These are phyloP conservation scores for Claviceps fusiformis DNA, from an alignment of 2,329 filamentous ascomycete species.

Conservation along the genomic window DNA sequence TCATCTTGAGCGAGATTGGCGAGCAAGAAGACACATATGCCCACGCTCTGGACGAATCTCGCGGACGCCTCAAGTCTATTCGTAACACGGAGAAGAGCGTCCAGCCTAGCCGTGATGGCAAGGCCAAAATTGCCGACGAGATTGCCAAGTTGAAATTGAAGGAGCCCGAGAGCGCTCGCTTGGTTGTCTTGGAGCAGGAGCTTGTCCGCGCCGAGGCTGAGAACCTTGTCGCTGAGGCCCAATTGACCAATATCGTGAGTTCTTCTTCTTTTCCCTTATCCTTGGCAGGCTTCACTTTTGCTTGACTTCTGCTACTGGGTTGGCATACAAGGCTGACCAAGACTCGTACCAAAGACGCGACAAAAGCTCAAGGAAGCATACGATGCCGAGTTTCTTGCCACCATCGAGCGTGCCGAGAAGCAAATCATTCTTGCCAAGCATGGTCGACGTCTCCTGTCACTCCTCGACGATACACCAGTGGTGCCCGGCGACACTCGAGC, in stretches of 20 bases:
- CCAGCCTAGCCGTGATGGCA: constrained; percentile 78
- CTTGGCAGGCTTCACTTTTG: neutral
- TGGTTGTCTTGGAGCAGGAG: constrained; percentile 87
- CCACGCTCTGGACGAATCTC: constrained; percentile 73
- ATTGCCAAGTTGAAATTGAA: constrained; percentile 85
- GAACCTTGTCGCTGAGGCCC: constrained; percentile 89
- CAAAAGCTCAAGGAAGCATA: constrained; percentile 95
- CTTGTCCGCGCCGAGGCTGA: constrained; percentile 91
- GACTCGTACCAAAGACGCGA: constrained; percentile 76
- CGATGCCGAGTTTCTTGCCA: constrained; percentile 72
- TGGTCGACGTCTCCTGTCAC: constrained; percentile 67
- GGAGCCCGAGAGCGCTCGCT: constrained; percentile 70
- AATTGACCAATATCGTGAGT: constrained; percentile 83
- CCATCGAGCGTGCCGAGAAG: constrained; percentile 93
- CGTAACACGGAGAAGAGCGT: constrained; percentile 92
- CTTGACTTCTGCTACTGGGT: too few relatives aligned
- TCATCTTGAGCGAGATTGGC: constrained; percentile 80
- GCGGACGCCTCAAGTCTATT: constrained; percentile 74
- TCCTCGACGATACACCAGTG: constrained; percentile 81
- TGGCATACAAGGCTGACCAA: neutral
- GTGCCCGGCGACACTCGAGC: constrained; percentile 69
- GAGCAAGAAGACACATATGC: constrained; percentile 88
- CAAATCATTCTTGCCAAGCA: constrained; percentile 89
- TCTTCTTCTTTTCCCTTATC: neutral
- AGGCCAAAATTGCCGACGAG: constrained; percentile 80